Conservation (phyloP, 805 yeast genomes). For the Kazachstania africana region DNA sequence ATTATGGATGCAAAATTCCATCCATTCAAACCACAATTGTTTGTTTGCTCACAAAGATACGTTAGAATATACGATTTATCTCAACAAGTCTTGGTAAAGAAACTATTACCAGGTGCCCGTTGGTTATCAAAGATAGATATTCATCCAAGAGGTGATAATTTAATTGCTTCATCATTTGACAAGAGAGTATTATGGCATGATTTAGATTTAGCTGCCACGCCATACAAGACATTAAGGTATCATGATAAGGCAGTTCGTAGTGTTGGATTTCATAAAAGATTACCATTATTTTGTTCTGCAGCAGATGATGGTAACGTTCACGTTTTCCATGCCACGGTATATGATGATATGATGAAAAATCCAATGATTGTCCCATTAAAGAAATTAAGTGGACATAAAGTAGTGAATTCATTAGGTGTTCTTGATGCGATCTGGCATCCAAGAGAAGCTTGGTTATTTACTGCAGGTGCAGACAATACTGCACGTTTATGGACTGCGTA, state of each 20-base stretch:
- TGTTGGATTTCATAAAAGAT: slow-evolving; percentile 72
- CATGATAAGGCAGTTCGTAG: slow-evolving; percentile 91
- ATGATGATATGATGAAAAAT: slow-evolving; percentile 80
- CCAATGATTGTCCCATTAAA: slow-evolving; percentile 93
- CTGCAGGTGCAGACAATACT: slow-evolving; percentile 93
- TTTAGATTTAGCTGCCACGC: slow-evolving; percentile 75
- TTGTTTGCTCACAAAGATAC: slow-evolving; percentile 89
- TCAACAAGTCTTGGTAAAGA: slow-evolving; percentile 72
- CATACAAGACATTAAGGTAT: slow-evolving; percentile 90
- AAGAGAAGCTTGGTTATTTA: slow-evolving; percentile 93
- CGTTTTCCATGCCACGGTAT: slow-evolving; percentile 92
- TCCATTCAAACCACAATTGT: slow-evolving; percentile 87
- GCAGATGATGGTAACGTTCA: slow-evolving; percentile 90
- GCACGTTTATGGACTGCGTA: slow-evolving; percentile 94
- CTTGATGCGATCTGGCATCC: slow-evolving; percentile 92
- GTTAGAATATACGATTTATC: slow-evolving; percentile 84
- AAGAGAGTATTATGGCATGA: slow-evolving; percentile 97
- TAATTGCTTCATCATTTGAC: slow-evolving; percentile 85
- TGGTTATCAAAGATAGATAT: slow-evolving; percentile 87
- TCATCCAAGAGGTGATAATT: slow-evolving; percentile 93
- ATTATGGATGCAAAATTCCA: slow-evolving; percentile 95
- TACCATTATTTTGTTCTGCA: slow-evolving; percentile 89
- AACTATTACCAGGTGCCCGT: slow-evolving; percentile 88
- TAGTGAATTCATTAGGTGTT: slow-evolving; percentile 73
- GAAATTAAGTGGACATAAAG: slow-evolving; percentile 83